phyloP scores from a whole-genome alignment of 2,329 filamentous ascomycete genomes.

The Fusarium abutilonis region DNA sequence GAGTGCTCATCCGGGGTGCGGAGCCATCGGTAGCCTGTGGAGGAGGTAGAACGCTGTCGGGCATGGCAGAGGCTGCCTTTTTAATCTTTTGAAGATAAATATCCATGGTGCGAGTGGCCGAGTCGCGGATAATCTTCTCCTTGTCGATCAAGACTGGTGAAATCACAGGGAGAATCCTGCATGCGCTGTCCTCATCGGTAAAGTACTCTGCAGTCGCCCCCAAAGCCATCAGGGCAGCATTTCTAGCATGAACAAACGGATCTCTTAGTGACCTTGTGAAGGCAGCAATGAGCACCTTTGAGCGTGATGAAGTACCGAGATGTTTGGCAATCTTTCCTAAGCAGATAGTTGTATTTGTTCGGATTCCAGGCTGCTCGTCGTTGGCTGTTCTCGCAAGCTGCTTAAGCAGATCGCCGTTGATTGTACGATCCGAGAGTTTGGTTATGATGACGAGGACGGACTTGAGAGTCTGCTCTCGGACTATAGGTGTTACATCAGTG shows the following conservation, averaged over 20 bases:
- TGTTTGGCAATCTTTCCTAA: conserved; percentile 95
- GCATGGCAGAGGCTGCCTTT: conserved; percentile 80
- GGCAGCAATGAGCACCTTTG: conserved; percentile 92
- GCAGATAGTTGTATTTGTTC: conserved; percentile 98
- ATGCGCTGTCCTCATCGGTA: conserved; percentile 87
- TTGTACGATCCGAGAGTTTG: conserved; percentile 90
- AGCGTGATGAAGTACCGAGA: conserved; percentile 77
- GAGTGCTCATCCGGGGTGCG: conserved; percentile 80
- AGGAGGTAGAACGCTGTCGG: conserved; percentile 80
- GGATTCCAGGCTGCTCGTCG: conserved; percentile 95
- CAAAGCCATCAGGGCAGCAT: conserved; percentile 86
- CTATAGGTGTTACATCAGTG: conserved; percentile 87
- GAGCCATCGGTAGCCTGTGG: conserved; percentile 62
- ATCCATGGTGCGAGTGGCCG: conserved; percentile 89
- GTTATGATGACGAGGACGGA: conserved; percentile 86
- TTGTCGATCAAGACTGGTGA: conserved; percentile 91
- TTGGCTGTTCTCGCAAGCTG: conserved; percentile 96
- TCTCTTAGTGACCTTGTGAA: conserved; percentile 90
- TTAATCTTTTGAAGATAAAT: conserved; percentile 84
- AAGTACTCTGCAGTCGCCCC: conserved; percentile 88
- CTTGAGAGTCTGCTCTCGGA: conserved; percentile 95
- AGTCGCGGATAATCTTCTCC: conserved; percentile 92
- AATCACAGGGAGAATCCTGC: conserved; percentile 82
- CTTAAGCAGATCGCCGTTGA: conserved; percentile 92
- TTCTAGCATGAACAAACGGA: conserved; percentile 93